Conservation (phyloP, 257 asterid genomes). For the Solanum etuberosum region DNA sequence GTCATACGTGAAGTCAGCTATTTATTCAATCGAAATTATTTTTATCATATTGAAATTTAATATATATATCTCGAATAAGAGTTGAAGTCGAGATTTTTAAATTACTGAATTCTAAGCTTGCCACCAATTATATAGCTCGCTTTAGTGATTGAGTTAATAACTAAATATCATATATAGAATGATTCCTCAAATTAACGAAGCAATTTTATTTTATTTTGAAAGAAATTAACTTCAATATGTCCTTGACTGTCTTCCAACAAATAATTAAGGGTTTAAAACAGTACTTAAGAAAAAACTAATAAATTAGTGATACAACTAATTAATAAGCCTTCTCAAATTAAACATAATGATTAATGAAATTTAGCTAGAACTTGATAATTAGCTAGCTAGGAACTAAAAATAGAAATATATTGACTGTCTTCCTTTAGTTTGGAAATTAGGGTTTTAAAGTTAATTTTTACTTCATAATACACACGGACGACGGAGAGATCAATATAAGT, state of each 20-base stretch:
- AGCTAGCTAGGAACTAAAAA: not conserved
- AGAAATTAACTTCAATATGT: not conserved
- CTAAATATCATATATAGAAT: not conserved
- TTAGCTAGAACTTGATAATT: not conserved
- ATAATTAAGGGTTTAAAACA: not conserved
- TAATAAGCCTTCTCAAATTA: not conserved
- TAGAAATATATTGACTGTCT: not conserved
- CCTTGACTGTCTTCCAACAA: not conserved
- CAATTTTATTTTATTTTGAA: not conserved
- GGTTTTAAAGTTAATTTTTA: not conserved
- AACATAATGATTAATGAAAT: not conserved
- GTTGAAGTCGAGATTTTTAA: not conserved
- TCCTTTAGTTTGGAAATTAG: not conserved
- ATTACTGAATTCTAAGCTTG: not conserved
- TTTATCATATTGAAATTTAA: not conserved
- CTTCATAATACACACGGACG: not conserved
- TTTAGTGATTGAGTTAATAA: not conserved
- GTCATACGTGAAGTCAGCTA: not conserved
- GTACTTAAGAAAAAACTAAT: not conserved
- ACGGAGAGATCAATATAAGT: not conserved
- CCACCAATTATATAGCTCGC: not conserved
- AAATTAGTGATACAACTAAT: not conserved
- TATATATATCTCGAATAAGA: not conserved
- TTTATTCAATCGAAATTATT: not conserved
- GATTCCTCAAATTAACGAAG: not conserved